Conservation (phyloP, 148 eudicot genomes). For the Silene latifolia region DNA sequence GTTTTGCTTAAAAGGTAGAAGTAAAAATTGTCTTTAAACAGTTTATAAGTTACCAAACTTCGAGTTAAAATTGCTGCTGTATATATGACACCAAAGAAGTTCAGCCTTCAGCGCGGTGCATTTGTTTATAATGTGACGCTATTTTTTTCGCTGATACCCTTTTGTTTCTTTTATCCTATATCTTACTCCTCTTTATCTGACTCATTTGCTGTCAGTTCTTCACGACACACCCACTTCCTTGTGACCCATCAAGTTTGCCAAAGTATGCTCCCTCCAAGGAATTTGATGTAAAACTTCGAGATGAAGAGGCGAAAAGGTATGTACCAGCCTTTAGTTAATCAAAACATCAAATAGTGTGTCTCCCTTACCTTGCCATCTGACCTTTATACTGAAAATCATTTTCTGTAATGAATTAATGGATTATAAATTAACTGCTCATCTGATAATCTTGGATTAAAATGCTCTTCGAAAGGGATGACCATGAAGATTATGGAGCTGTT, state of each 20-base stretch:
- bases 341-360: neutral
- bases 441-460: too few species aligned
- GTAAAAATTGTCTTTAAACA: too few species aligned
- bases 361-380: too few species aligned
- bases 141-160: too few species aligned
- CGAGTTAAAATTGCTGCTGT: too few species aligned
- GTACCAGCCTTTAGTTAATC: neutral
- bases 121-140: too few species aligned
- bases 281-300: slow-evolving; percentile 61
- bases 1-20: too few species aligned
- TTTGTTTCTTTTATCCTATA: neutral
- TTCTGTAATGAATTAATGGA: too few species aligned
- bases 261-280: slow-evolving; percentile 84
- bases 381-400: neutral
- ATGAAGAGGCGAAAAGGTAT: slow-evolving; percentile 78
- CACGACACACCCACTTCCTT: slow-evolving; percentile 65
- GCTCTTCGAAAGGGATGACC: too few species aligned
- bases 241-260: slow-evolving; percentile 76
- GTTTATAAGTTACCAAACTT: too few species aligned
- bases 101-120: neutral
- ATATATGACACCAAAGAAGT: neutral
- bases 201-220: slow-evolving; percentile 54
- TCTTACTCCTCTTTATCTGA: neutral
- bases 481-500: too few species aligned
- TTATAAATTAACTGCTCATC: too few species aligned